These are phyloP conservation scores for Posidonia australis DNA, from an alignment of 106 monocot species.

Conservation along the genomic window DNA sequence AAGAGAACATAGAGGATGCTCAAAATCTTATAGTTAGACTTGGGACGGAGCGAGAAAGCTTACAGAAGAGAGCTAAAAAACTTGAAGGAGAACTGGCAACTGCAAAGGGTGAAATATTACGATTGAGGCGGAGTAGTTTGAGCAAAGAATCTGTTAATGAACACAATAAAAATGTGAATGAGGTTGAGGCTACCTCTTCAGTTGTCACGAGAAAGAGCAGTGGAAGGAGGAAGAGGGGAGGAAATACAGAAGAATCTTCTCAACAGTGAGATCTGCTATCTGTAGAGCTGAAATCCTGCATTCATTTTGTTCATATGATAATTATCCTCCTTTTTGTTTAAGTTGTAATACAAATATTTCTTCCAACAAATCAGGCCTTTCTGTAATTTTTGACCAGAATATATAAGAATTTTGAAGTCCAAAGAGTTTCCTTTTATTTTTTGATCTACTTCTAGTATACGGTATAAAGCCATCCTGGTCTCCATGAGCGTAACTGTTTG, in stretches of 20 bases:
- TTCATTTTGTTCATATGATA: not conserved
- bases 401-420: not conserved
- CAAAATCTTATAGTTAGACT: constrained; percentile 50
- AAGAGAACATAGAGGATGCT: constrained; percentile 83
- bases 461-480: not conserved
- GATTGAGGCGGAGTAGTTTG: constrained; percentile 39
- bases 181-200: constrained; percentile 22
- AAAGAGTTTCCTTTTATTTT: not conserved
- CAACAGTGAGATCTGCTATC: constrained; percentile 4
- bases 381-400: not conserved
- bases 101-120: constrained; percentile 78
- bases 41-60: constrained; percentile 49
- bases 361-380: not conserved
- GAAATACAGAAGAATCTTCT: constrained; percentile 11
- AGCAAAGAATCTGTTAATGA: constrained; percentile 17
- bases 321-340: not conserved
- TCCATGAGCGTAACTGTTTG: too few species aligned
- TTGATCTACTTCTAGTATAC: not conserved
- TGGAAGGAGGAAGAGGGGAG: constrained; percentile 49
- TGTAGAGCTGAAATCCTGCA: not conserved
- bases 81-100: constrained; percentile 76
- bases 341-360: too few species aligned
- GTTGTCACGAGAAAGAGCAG: constrained; percentile 26
- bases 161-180: constrained; percentile 13
- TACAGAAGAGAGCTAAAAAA: constrained; percentile 39